A percentile compares a stretch with the other conserved stretches of the same genome.
phyloP scores from a whole-genome alignment of 805 yeast genomes.

The Ogataea methylovora region DNA sequence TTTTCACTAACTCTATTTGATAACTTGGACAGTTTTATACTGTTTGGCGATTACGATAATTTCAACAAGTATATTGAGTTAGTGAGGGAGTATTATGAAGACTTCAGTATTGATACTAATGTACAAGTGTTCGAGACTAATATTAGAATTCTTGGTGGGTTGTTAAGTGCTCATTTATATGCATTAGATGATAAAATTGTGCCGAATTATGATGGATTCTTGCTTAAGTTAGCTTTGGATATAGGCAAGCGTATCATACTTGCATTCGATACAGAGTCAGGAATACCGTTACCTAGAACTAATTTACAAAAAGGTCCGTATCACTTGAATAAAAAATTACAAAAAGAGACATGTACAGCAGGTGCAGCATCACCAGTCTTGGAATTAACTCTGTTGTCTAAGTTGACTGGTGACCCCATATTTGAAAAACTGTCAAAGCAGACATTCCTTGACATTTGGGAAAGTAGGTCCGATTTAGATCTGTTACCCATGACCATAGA shows the following conservation, averaged over 20 bases:
- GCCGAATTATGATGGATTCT: slow-evolving; percentile 56
- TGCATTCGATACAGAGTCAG: slow-evolving; percentile 57
- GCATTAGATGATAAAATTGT: slow-evolving; percentile 45
- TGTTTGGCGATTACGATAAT: slow-evolving; percentile 55
- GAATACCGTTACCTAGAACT: slow-evolving; percentile 75
- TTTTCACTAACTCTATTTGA: slow-evolving; percentile 74
- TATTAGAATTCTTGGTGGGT: slow-evolving; percentile 76
- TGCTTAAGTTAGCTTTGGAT: slow-evolving; percentile 66
- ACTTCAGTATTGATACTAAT: slow-evolving; percentile 57
- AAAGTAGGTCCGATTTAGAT: slow-evolving; percentile 49
- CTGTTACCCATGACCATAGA: slow-evolving; percentile 75
- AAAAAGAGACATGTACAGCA: slow-evolving; percentile 72
- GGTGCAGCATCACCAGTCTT: slow-evolving; percentile 82
- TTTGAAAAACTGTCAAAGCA: slow-evolving; percentile 56
- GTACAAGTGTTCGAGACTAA: slow-evolving; percentile 87
- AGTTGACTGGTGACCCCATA: slow-evolving; percentile 63
- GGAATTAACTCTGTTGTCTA: slow-evolving; percentile 71
- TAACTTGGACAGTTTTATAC: slow-evolving; percentile 68
- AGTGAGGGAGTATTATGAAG: slow-evolving; percentile 27
- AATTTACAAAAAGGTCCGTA: slow-evolving; percentile 51
- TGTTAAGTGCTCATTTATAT: slow-evolving; percentile 70
- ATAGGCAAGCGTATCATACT: slow-evolving; percentile 64
- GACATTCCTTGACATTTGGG: slow-evolving; percentile 70
- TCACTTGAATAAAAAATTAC: slow-evolving; percentile 33
- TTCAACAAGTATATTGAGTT: slow-evolving; percentile 40